Evolutionary conservation across 176 grass and related monocot species (phyloP), one percentile per base, ranked within the genome.

Genomic region (Rhynchospora breviuscula): DNA sequence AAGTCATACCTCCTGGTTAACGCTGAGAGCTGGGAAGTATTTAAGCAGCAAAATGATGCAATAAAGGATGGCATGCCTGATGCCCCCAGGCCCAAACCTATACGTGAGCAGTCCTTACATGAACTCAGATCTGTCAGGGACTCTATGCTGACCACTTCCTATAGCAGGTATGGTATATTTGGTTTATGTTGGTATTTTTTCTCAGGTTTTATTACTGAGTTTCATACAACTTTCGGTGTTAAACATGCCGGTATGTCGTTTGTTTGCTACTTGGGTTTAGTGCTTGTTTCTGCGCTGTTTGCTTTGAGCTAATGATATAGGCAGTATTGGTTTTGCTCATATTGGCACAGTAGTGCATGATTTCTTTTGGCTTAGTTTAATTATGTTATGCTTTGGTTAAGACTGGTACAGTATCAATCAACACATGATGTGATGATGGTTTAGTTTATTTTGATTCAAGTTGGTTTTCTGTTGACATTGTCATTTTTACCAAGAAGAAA

Each of bases 1-100:
- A 89, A 87, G 47, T 97, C 94, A 7, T 90, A 91, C 68, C 88
- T 94, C 74, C 70, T 97, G 76, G 90, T 94, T 13, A 91, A 97
- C 63, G 84, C 87, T 65, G 90, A 97, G 56, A 85, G 81, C 14
- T 97, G 92, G 92, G 81, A 87, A 22, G 47, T 81, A 59, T 80
- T 23, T 6, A 87, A 61, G 45, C 80, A 46, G 66, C 82, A 57
- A 81, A 78, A 78, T 78, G 73, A 57, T 8, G 51, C 51, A 8
- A 31, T 14, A 4, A 78, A 78, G 49, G 88, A 86, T 65, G 78
- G 63, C 76, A 72, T 47, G 18, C 87, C 62, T 84, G 85, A 94
- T 81, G 81, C 62, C 26, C 45, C 57, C 0, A 35, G 23, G 48
- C 10, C 5, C 13, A 44, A 15, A 15, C 78, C 83, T 71, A 81